Percentiles rank a stretch among this genome's conserved stretches.
These are phyloP conservation scores for Colletotrichum phormii DNA, from an alignment of 2,329 filamentous ascomycete species.

Conservation along the genomic window DNA sequence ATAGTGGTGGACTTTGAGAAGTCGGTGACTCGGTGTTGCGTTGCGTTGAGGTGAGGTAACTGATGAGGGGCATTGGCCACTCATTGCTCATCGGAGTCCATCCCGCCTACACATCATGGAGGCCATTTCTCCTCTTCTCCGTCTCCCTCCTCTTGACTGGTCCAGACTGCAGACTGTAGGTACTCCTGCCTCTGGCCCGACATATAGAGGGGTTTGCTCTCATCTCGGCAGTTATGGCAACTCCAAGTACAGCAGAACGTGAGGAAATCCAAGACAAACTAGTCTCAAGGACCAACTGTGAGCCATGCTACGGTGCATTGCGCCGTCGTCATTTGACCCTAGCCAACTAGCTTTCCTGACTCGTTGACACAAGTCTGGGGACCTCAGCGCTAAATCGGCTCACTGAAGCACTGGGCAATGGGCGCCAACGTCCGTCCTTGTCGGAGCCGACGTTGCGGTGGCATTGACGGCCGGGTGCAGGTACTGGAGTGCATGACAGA, in stretches of 20 bases:
- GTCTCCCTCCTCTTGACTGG: not conserved
- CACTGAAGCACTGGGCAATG: not conserved
- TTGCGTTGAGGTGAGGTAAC: not conserved
- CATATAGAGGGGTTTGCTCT: not conserved
- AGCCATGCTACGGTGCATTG: not conserved
- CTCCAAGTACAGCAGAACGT: not conserved
- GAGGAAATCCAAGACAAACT: not conserved
- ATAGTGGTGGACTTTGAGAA: too few relatives aligned
- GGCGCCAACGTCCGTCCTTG: not conserved
- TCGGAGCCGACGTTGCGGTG: not conserved
- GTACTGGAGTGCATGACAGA: not conserved
- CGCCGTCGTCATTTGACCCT: not conserved
- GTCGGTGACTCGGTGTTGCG: too few relatives aligned
- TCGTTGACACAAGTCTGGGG: not conserved
- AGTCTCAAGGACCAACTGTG: not conserved
- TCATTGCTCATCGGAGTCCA: not conserved
- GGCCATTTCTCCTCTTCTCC: not conserved
- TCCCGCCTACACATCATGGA: not conserved
- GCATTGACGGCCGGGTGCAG: not conserved
- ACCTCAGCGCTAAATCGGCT: not conserved
- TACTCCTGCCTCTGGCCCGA: not conserved
- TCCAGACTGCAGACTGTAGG: not conserved
- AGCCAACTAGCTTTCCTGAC: not conserved
- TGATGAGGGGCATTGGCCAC: not conserved
- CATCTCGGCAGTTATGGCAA: not conserved